A percentile compares a stretch with the other conserved stretches of the same genome.
These are phyloP conservation scores for Auricularia cornea DNA, from an alignment of 768 basidiomycete species.

Conservation along the genomic window DNA sequence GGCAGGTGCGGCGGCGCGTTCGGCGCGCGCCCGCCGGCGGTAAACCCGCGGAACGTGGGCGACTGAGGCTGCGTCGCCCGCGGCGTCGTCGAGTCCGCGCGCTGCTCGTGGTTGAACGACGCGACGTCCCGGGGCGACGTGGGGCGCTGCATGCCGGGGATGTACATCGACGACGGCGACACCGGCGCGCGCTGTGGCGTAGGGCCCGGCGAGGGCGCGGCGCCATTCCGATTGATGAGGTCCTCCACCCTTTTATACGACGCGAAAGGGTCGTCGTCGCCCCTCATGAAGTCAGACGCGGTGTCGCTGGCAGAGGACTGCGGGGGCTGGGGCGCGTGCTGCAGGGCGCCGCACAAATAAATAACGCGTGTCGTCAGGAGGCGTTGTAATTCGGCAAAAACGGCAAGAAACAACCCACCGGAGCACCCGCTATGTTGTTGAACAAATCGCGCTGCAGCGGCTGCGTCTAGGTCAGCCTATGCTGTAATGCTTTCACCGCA, in stretches of 20 bases:
- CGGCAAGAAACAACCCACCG: background rate
- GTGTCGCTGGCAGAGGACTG: background rate
- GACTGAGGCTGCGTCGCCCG: slow-evolving; percentile 62
- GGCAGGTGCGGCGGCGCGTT: slow-evolving; percentile 25
- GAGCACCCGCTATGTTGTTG: background rate
- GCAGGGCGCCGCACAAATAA: background rate
- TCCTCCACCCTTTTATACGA: slow-evolving; percentile 56
- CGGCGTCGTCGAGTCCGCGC: slow-evolving; percentile 63
- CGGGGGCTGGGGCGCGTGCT: background rate
- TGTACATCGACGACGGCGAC: slow-evolving; percentile 67
- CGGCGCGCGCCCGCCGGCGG: background rate
- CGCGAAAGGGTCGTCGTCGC: slow-evolving; percentile 17
- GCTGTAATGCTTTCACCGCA: background rate
- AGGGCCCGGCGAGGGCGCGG: background rate
- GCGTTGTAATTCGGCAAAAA: background rate
- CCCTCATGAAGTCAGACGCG: background rate
- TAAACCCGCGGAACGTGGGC: slow-evolving; percentile 15
- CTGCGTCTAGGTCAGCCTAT: background rate
- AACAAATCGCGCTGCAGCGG: background rate
- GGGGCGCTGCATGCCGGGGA: slow-evolving; percentile 84
- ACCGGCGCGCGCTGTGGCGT: slow-evolving; percentile 28
- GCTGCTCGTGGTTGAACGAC: slow-evolving; percentile 34
- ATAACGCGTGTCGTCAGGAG: background rate
- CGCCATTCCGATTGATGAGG: slow-evolving; percentile 37
- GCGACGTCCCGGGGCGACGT: slow-evolving; percentile 76